Base-by-base conservation (phyloP, 192 early-diverging fungal species). In the Coemansia sp. region DNA sequence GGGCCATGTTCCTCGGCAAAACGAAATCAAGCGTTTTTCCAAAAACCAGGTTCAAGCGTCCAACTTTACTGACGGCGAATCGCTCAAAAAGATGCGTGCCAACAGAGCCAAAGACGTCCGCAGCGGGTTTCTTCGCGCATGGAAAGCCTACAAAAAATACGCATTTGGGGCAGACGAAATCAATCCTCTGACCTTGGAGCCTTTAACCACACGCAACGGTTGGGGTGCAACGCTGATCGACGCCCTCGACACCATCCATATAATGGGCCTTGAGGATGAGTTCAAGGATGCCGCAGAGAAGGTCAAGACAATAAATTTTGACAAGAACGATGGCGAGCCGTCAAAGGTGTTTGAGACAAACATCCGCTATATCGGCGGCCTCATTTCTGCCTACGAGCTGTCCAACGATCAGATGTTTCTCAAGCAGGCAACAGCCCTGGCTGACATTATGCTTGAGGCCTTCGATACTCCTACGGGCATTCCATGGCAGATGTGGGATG, bases 161-260 rank as follows among this genome's bases (percentile, higher is more conserved):
- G 92, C 93, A 0, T 93, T 91, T 79, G 92, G 93, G 39, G 73
- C 86, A 33, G 96, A 97, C 70, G 91, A 93, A 66, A 84, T 84
- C 64, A 80, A 84, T 54, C 83, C 83, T n/a, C 58, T 84, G 58
- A 84, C 83, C 1, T 66, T 80, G 39, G 83, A 84, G 68, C 55
- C 83, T 8, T 51, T 77, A 22, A 84, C 83, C 5, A 80, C 78
- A 51, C 73, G 83, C 58, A 84, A 84, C 37, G 87, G 92, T 33
- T 86, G 93, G 73, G 96, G 96, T 5, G 87, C 94, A 39, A 95
- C 94, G 18, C 90, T 96, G 90, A 96, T 96, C 39, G 96, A 98
- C 76, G 86, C 93, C 1, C 77, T 96, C 8, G 95, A 97, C 60
- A 98, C 96, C 6, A 88, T 95, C 39, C 72, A 89, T 18, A 71